A percentile compares a stretch with the other conserved stretches of the same genome.
Evolutionary conservation across 2,329 filamentous ascomycete genomes (phyloP).

Genomic region (Calonectria leucothoes): DNA sequence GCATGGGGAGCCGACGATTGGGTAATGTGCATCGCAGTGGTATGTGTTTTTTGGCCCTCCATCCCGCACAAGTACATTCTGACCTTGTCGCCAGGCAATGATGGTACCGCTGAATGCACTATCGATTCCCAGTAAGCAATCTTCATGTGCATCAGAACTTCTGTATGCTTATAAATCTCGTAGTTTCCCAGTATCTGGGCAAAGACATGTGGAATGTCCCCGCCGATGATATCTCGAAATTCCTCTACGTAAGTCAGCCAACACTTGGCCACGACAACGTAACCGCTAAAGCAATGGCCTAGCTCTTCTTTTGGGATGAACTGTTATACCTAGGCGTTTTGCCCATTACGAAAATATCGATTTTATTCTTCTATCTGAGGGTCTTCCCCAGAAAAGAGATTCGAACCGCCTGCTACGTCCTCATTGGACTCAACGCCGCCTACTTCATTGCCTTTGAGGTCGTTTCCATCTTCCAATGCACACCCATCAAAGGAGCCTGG

Average conservation of each 20-base stretch:
- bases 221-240: slow-evolving; percentile 1
- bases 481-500: slow-evolving; percentile 61
- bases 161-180: neutral
- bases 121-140: slow-evolving; percentile 11
- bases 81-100: slow-evolving; percentile 1
- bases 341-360: slow-evolving; percentile 22
- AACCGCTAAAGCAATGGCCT: neutral
- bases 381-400: slow-evolving; percentile 11
- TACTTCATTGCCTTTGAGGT: slow-evolving; percentile 42
- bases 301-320: slow-evolving; percentile 24
- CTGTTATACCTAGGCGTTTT: slow-evolving; percentile 15
- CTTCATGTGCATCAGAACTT: neutral
- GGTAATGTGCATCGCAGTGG: slow-evolving; percentile 23
- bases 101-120: slow-evolving; percentile 16
- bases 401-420: slow-evolving; percentile 19
- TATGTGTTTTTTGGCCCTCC: neutral
- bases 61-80: neutral
- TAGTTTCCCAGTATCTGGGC: slow-evolving; percentile 1
- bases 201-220: slow-evolving; percentile 23
- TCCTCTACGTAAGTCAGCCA: slow-evolving; percentile 13
- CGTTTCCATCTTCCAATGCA: slow-evolving; percentile 58
- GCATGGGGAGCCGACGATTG: slow-evolving; percentile 23
- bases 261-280: too few relatives aligned
- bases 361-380: slow-evolving; percentile 20
- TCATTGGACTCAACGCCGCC: slow-evolving; percentile 29